phyloP scores from a whole-genome alignment of 2,329 filamentous ascomycete species.

The Pseudogymnoascus sp. region DNA sequence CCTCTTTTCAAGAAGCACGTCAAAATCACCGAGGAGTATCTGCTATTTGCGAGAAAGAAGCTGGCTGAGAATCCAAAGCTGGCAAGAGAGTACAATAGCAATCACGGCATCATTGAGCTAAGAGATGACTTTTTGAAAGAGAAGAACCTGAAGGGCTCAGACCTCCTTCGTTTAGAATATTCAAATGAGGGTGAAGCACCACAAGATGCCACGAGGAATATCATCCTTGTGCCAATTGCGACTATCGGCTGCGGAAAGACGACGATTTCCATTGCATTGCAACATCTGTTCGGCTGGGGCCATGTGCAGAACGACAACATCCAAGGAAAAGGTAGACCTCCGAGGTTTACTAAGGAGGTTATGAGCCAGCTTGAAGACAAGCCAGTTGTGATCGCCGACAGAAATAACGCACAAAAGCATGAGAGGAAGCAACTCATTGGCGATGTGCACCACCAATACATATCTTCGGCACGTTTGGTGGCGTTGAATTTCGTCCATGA shows the following conservation, averaged over 20 bases:
- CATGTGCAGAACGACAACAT: constrained; percentile 98
- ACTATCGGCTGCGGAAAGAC: constrained; percentile 97
- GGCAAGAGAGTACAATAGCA: constrained; percentile 64
- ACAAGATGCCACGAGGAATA: constrained; percentile 51
- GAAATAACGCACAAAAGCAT: constrained; percentile 85
- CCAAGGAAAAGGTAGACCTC: constrained; percentile 65
- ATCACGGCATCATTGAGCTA: constrained; percentile 90
- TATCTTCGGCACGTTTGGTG: constrained; percentile 62
- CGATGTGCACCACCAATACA: constrained; percentile 56
- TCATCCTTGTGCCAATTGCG: constrained; percentile 82
- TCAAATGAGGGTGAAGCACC: constrained; percentile 40
- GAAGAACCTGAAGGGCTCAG: constrained; percentile 76
- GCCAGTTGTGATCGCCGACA: constrained; percentile 76
- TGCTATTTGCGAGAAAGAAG: constrained; percentile 68
- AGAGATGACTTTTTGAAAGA: constrained; percentile 79
- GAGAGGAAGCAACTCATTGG: constrained; percentile 82
- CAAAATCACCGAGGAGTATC: constrained; percentile 84
- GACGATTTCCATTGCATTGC: constrained; percentile 73
- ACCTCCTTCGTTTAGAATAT: constrained; percentile 72
- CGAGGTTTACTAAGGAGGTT: constrained; percentile 66
- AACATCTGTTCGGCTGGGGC: constrained; percentile 80
- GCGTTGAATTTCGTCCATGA: constrained; percentile 85
- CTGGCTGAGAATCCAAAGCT: constrained; percentile 61
- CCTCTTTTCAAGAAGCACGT: constrained; percentile 80
- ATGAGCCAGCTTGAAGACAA: constrained; percentile 54